phyloP scores from a whole-genome alignment of 352 stramenopile genomes.

The Elongisporangium prolatum region DNA sequence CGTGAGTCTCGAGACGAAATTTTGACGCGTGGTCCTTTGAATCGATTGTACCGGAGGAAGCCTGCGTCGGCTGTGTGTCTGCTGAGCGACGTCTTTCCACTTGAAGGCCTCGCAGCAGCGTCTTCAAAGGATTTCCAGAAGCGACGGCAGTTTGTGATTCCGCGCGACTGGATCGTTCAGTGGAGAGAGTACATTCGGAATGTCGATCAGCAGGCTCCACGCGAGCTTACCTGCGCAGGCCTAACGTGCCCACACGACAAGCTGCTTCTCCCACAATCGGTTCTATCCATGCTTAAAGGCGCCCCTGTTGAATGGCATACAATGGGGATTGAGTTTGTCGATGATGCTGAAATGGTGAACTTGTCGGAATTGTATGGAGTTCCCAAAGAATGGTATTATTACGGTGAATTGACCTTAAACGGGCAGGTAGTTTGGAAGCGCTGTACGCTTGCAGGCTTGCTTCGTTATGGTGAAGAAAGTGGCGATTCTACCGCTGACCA shows the following conservation, averaged over 20 bases:
- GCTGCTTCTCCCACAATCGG: constrained; percentile 41
- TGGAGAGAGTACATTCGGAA: constrained; percentile 78
- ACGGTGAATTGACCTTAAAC: constrained; percentile 25
- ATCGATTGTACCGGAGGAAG: constrained; percentile 48
- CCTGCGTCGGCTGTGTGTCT: constrained; percentile 16
- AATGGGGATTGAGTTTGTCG: constrained; percentile 59
- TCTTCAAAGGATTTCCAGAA: constrained; percentile 19
- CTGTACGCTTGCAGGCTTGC: constrained; percentile 35
- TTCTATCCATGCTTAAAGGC: constrained; percentile 39
- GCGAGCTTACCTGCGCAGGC: constrained; percentile 20
- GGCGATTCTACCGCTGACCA: constrained; percentile 23
- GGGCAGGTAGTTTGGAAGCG: constrained; percentile 35
- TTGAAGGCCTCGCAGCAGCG: constrained; percentile 9
- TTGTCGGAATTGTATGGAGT: constrained; percentile 55
- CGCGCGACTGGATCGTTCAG: constrained; percentile 43
- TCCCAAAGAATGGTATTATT: constrained; percentile 42
- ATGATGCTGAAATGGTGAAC: constrained; percentile 50
- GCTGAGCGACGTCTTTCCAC: constrained; percentile 42
- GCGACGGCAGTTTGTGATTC: constrained; percentile 53
- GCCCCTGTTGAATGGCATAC: constrained; percentile 29
- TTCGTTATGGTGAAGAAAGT: constrained; percentile 17
- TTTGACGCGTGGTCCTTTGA: constrained; percentile 40
- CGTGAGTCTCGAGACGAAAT: constrained; percentile 54
- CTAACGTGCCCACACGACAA: constrained; percentile 53
- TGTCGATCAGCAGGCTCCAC: constrained; percentile 36